Percentiles rank a stretch among this genome's conserved stretches.
Conservation (phyloP, 495 filamentous ascomycete species). For the Delitschia confertaspora region DNA sequence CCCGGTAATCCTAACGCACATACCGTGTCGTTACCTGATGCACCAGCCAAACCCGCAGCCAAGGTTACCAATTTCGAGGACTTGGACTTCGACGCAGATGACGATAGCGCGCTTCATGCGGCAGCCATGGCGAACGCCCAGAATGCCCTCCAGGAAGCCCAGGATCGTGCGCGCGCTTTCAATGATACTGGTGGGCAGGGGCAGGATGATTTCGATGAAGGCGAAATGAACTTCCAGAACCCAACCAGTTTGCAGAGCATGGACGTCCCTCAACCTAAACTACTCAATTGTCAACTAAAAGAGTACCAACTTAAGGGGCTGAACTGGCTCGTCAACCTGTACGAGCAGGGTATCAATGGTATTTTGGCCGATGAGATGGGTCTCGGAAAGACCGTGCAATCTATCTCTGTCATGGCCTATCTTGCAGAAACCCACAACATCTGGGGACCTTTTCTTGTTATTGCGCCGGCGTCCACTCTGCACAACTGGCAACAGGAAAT, state of each 20-base stretch:
- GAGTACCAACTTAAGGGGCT: constrained; percentile 98
- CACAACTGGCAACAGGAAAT: constrained; percentile 99
- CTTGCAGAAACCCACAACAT: constrained; percentile 94
- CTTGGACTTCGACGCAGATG: constrained; percentile 91
- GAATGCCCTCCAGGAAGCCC: constrained; percentile 88
- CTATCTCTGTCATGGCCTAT: constrained; percentile 98
- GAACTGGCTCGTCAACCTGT: constrained; percentile 97
- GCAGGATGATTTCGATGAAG: constrained; percentile 57
- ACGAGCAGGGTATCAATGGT: constrained; percentile 99
- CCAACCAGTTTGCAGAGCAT: constrained; percentile 84
- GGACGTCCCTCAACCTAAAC: constrained; percentile 86
- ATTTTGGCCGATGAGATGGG: constrained; percentile 99
- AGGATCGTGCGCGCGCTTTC: constrained; percentile 86
- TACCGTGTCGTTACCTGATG: constrained; percentile 50
- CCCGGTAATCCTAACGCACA: constrained; percentile 41
- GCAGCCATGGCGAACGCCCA: constrained; percentile 95
- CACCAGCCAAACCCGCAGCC: constrained; percentile 45
- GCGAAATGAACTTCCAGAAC: constrained; percentile 99
- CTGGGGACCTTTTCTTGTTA: constrained; percentile 96
- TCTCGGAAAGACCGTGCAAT: constrained; percentile 97
- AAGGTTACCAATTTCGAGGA: constrained; percentile 91
- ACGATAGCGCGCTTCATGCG: constrained; percentile 69
- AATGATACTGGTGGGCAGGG: constrained; percentile 56
- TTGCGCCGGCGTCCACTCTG: constrained; percentile 89
- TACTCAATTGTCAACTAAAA: constrained; percentile 88